Evolutionary conservation across 2,329 filamentous ascomycete genomes (phyloP), one percentile per base, ranked within the genome.

Genomic region (Diaporthe caulivora): DNA sequence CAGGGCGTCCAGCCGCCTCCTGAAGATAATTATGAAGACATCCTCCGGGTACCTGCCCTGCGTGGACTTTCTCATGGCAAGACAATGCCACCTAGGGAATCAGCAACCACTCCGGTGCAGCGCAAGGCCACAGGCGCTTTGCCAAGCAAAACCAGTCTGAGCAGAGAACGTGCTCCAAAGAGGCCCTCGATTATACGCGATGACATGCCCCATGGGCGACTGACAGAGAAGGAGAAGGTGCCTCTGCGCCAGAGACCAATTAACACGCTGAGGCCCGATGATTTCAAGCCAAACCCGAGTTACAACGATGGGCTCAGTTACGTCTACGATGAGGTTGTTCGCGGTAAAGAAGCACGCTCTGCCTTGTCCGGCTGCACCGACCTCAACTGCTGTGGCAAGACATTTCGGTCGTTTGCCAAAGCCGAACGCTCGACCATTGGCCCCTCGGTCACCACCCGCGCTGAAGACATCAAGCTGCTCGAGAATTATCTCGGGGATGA

Each of bases 221-320:
- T 31, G 21, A 29, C 67, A 24, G 57, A 51, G 17, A 55, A 17
- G 10, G 65, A 72, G 34, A 70, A 74, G 11, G 55, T 24, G 17
- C 70, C 70, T 42, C 86, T 94, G 21, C 90, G 94, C 64, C 81
- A 86, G 13, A 90, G 87, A 67, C 88, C 91, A 0, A 76, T 91
- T 3, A 83, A 86, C 0, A 84, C 88, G 44, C 87, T 97, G 17
- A 84, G 84, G 18, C 84, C 93, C 1, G 89, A 90, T 17, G 92
- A 97, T 82, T 98, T 98, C 86, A 96, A 92, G 80, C 86, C 97
- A 77, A 97, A 98, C 76, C 92, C 94, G 0, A 84, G 85, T 6
- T 88, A 86, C 77, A 96, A 95, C 76, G 88, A 92, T 54, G 93
- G 94, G 2, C 85, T 91, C 55, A 88, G 91, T 70, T 94, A 90